Base-by-base conservation (phyloP, 192 early-diverging fungal genomes). In the Rhizophagus clarus region DNA sequence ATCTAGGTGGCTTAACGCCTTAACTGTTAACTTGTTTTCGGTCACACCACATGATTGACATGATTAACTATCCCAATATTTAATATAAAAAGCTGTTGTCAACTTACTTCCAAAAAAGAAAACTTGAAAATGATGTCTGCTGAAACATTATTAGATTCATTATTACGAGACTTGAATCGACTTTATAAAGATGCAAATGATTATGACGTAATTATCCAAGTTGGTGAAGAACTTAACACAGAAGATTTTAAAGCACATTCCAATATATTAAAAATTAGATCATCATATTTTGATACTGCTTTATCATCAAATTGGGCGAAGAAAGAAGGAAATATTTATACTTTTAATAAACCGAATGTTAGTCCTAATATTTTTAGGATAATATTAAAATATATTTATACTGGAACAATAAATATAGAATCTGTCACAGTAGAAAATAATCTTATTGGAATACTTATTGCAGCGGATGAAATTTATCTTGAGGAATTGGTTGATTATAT, bases 321-420 rank as follows among this genome's bases (percentile, higher is more conserved):
- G 20, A 76, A 56, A 22, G 49, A 61, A 37, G 51, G 22, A 15
- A 22, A 61, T 56, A 62, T n/a, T 34, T 31, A 62, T 61, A 20
- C 28, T 4, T 76, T 76, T 76, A 34, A 40, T 40, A 76, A 76
- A 76, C 74, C 74, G n/a, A 76, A 76, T 62, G 62, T 76, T 34
- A 45, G 11, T 6, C 74, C 74, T 2, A 62, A 61, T 22, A 10
- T 76, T 20, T 76, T 76, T 76, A 8, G 60, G 20, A 22, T 40
- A 2, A 56, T 76, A 34, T 37, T 76, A 62, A 76, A 62, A 72
- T 72, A 47, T 72, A 72, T 72, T 34, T 72, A 72, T 29, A 72
- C 71, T 32, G 31, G 71, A 17, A 72, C 9, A 1, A 47, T 72
- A 22, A n/a, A 40, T 40, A 40, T 40, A 40, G 5, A 40, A 40